A percentile compares a stretch with the other conserved stretches of the same genome.
phyloP scores from a whole-genome alignment of 352 stramenopile species.

The Globisporangium acanthophoron region DNA sequence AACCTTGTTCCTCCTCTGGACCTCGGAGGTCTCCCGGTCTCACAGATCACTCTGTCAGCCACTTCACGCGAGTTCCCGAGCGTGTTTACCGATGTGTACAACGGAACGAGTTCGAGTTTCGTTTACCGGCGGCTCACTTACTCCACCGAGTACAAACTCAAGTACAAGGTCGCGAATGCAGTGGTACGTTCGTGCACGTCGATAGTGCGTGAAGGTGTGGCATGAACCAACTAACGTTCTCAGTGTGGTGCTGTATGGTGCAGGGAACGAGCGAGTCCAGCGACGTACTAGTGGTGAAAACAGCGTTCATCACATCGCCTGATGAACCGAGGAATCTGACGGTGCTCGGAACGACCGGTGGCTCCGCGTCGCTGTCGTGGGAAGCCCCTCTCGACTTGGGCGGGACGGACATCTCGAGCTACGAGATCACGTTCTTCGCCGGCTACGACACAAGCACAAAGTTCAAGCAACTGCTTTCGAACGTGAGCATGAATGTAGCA shows the following conservation, averaged over 20 bases:
- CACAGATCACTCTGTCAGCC: constrained; percentile 19
- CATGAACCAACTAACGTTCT: neutral
- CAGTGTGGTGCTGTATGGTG: too few relatives aligned
- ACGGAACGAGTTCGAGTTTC: constrained; percentile 13
- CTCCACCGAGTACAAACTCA: constrained; percentile 40
- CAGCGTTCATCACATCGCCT: constrained; percentile 37
- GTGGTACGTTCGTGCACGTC: neutral
- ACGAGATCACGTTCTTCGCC: constrained; percentile 39
- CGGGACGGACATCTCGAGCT: constrained; percentile 39
- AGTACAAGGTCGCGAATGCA: constrained; percentile 32
- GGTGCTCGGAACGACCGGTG: constrained; percentile 25
- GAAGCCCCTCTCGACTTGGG: constrained; percentile 43
- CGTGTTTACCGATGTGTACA: constrained; percentile 40
- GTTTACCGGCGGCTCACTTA: constrained; percentile 27
- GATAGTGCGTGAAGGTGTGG: too few relatives aligned
- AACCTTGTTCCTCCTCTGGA: constrained; percentile 28
- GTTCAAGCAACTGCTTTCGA: constrained; percentile 25
- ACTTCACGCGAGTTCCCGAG: constrained; percentile 32
- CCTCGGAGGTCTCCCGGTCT: constrained; percentile 24
- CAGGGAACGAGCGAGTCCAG: constrained; percentile 49
- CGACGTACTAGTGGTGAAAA: constrained; percentile 22
- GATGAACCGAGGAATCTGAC: constrained; percentile 26
- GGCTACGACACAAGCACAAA: constrained; percentile 24
- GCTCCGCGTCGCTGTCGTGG: constrained; percentile 38
- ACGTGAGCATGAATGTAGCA: constrained; percentile 16